Base-by-base conservation (phyloP, 2,329 filamentous ascomycete species). In the Trichophaea hybrida region DNA sequence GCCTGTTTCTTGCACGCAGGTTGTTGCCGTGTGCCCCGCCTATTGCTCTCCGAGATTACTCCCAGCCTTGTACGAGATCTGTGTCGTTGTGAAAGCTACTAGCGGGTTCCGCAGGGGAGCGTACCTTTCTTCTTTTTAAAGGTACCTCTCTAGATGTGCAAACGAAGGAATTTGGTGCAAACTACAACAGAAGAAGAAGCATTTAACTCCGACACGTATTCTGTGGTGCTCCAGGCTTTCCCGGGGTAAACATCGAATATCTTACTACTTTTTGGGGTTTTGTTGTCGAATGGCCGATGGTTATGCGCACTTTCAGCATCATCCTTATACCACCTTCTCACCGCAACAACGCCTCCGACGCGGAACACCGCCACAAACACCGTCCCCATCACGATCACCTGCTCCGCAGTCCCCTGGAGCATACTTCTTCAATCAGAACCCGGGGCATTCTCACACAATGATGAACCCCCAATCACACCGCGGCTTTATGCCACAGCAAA, bases 311-410 rank as follows among this genome's bases (percentile, higher is more conserved):
- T 63, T 61, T 48, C 61, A 57, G 35, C 62, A 63, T 33, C 55
- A 57, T 49, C 38, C 53, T 15, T 55, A 55, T 33, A 58, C 57
- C 60, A 62, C 50, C 51, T 62, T 59, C 59, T 38, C 63, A 54
- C 61, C 61, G 46, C 63, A 65, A 55, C 53, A 59, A 48, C 51
- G 40, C 46, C 62, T 65, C 34, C 63, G 63, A 58, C 58, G 63
- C 55, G 57, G 59, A 59, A 64, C 63, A 34, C 63, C 63, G 32
- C 63, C 63, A 55, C 61, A 62, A 60, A 79, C 78, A 1, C 78
- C 78, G 56, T 81, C 79, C 12, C 79, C 79, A 61, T 77, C 78
- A 63, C 76, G 78, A 68, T 80, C 78, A 50, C 78, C 79, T 49
- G 78, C 77, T 58, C 66, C 66, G 32, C 66, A 68, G 53, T 68